Base-by-base conservation (phyloP, 2,329 filamentous ascomycete genomes). In the Xylaria digitata region DNA sequence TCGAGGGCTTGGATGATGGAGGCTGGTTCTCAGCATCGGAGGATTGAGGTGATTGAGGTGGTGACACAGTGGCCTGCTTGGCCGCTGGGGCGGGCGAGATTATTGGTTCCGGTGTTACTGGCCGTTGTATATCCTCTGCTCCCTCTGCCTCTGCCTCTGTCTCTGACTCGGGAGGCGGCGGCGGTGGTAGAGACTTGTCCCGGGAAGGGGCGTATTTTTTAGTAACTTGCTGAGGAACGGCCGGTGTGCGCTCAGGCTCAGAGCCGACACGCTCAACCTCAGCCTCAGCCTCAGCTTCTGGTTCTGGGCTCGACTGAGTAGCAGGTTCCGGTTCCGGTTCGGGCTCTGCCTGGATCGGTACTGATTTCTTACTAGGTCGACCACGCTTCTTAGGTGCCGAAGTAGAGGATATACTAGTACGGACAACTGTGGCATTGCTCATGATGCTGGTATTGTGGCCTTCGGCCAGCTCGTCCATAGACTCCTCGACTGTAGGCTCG, bases 11-110 rank as follows among this genome's bases (percentile, higher is more conserved):
- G 5, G 89, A 89, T 0, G 90, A 92, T 0, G 92, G 92, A 0
- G 91, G 91, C 54, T 87, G 89, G 72, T 95, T 95, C 77, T 96
- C 92, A 0, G 90, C 91, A 75, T 96, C 90, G 0, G 92, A 94
- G 1, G 91, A 90, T 72, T 93, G 91, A 0, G 90, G 90, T 0
- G 91, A 92, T 19, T 86, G 86, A 0, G 90, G 92, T 0, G 89
- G 89, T 0, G 87, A 88, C 6, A 87, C 72, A 1, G 80, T 86
- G 13, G 87, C 78, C 68, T 89, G 87, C 61, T 82, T 83, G 11
- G 85, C 83, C 5, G 83, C 82, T 1, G 82, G 80, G 0, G 82
- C 82, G 1, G 85, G 82, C 0, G 83, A 84, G 26, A 79, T 75
- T 45, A 75, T 70, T 43, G 80, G 71, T 21, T 77, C 76, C 2